Evolutionary conservation across 768 basidiomycete genomes (phyloP), one percentile per base, ranked within the genome.

Genomic region (Leucocoprinus leucothites): DNA sequence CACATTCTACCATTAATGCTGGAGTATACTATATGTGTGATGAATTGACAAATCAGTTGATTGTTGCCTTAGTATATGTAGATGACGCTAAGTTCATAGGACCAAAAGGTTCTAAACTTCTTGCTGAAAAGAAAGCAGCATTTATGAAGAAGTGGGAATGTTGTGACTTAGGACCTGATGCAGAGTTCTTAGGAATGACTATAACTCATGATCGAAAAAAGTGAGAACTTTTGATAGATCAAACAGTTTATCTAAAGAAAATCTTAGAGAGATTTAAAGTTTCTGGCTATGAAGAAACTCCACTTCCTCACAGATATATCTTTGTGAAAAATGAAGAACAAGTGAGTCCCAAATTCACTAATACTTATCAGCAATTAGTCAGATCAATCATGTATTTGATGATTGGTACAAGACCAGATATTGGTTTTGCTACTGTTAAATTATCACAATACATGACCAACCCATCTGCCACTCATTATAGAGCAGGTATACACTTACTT

Each of bases 141-240:
- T 67, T 65, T 41, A 60, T 62, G 49, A 43, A 48, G 6, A 57
- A 57, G 53, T 65, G 64, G 64, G 61, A 66, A 59, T 66, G 65
- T 51, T 56, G 43, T 9, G 61, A 65, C 45, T 48, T 63, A 19
- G 64, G 63, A 31, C 31, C 31, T 5, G 31, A 5, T 11, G 11
- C 31, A n/a, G 31, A 31, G 11, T 31, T 31, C 31, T 11, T 31
- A 5, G 31, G 31, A 31, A 31, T 31, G 31, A 31, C 31, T 31
- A 11, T 31, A 5, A 45, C 22, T 9, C 18, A 3, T 48, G 55
- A 38, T 57, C 5, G 38, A 38, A 8, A n/a, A 38, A 8, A 38
- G 16, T 13, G 16, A 3, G 3, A 11, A 6, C 6, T 61, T 26
- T 40, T 31, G 3, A 18, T 65, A 24, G 63, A 66, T 45, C 63